Base-by-base conservation (phyloP, 345 rosid species). In the Citrus sp. region DNA sequence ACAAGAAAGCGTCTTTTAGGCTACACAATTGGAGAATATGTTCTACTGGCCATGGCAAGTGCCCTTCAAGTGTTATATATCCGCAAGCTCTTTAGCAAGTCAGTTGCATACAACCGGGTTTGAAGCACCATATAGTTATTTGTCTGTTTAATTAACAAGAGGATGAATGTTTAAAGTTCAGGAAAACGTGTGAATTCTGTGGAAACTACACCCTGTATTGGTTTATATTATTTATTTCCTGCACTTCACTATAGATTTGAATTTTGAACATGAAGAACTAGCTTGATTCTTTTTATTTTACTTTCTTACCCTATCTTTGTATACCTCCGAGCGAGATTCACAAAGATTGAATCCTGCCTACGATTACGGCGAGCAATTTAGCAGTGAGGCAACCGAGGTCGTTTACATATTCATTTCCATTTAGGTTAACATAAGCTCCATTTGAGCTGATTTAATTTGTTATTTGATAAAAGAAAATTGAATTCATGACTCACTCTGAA, bases 51-150 rank as follows among this genome's bases (percentile, higher is more conserved):
- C 34, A 77, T 79, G 70, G 91, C 86, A 5, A 96, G 99, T 78
- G 77, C 87, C 1, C 91, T 96, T 85, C 98, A 96, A 66, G 98
- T 92, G 7, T 62, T 89, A 3, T 94, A 90, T 79, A 89, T 92
- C 73, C 97, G 99, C 28, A 95, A 86, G 78, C 99, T 96, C 83
- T 96, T 96, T 85, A 96, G 97, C 94, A 92, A 94, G 85, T 90
- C 98, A 18, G 92, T 92, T 65, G 95, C 91, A 46, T 96, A 92
- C 89, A 92, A 89, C 84, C 87, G 98, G 72, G 99, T 92, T 81
- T 94, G 87, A 92, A 76, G 65, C 32, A 66, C 63, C n/a, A 9
- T 24, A 78, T 58, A 27, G 49, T 58, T 9, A 54, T 51, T 42
- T 67, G 73, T 34, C 25, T 58, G 72, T 68, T 72, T 56, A 37